Evolutionary conservation across 2,329 filamentous ascomycete genomes (phyloP), one percentile per base, ranked within the genome.

Genomic region (Chalara sp.): DNA sequence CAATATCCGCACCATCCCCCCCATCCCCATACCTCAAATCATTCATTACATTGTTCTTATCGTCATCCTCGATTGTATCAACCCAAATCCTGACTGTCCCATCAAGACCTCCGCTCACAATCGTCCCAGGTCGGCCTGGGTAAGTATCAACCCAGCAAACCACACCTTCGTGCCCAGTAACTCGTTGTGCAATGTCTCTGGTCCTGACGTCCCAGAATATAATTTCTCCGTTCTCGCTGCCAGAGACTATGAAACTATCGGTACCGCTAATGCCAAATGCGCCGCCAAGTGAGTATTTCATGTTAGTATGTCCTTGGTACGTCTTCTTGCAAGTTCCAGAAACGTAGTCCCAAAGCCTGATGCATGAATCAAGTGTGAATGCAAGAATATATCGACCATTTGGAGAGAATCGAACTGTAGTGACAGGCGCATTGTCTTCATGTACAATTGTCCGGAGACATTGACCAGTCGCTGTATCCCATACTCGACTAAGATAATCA

Each of bases 331-430:
- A 93, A 31, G 84, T 83, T 6, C 92, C 92, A 37, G 89, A 83
- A 6, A 95, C 86, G 65, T 97, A 99, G 67, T 96, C 88, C 93
- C 93, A 99, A 28, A 99, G 74, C 2, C 93, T 83, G 44, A 99
- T 80, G 65, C 87, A 92, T 54, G 84, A 87, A 72, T 99, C 93
- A 58, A 96, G 78, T 56, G 89, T 96, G 69, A 87, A 96, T 10
- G 93, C 92, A 3, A 97, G 79, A 49, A 99, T 86, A 65, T 87
- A 96, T 56, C 88, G 90, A 13, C 93, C 92, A 64, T 99, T 99
- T 3, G 93, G 92, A 5, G 87, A 87, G 72, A 99, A 99, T 64
- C 86, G 86, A 41, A 97, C 93, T 32, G 86, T 87, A 1, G 88
- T 87, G 6, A 96, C 91, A 12, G 88, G 84, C 0, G 89, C 89